Evolutionary conservation across 805 yeast species (phyloP), one percentile per base, ranked within the genome.

Genomic region (Hanseniaspora vineae): DNA sequence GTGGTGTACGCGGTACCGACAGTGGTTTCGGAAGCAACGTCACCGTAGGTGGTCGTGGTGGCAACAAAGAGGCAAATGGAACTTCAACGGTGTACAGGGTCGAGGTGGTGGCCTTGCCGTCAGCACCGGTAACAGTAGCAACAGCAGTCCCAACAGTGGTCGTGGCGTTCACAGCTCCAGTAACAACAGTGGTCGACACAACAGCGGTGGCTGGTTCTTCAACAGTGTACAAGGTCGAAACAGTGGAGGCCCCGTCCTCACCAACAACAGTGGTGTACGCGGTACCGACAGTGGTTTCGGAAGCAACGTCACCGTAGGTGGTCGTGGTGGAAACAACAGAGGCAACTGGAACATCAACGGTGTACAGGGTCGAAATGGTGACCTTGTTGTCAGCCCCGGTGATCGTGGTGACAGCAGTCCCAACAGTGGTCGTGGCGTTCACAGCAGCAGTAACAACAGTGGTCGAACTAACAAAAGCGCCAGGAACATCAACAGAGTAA

Each of bases 171-270:
- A 42, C 32, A 31, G 19, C 33, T 29, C 13, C 37, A 15, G 44
- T 20, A 49, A 17, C 64, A 60, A 33, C 37, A 33, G 37, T 6
- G 15, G 37, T 33, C 11, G 37, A 33, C 4, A n/a, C 29, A 37
- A 15, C 40, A 15, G 19, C n/a, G 4, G 17, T 15, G 40, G 40
- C 44, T 20, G 44, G 43, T 47, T 48, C 53, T 48, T 50, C 46
- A 35, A 35, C 42, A 20, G 17, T 13, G 35, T 44, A 35, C 20
- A 44, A 9, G 31, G 39, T 39, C n/a, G 42, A 10, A 43, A 58
- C 51, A 42, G 55, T 46, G 42, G 57, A 60, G 29, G 56, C 56
- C 31, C 50, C 46, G 8, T 55, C 58, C 39, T 55, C 46, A 44
- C 54, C 53, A 6, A 52, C 55, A 31, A 44, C 12, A 6, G 57